A percentile compares a stretch with the other conserved stretches of the same genome.
Evolutionary conservation across 768 basidiomycete species (phyloP).

Genomic region (Suillus bovinus): DNA sequence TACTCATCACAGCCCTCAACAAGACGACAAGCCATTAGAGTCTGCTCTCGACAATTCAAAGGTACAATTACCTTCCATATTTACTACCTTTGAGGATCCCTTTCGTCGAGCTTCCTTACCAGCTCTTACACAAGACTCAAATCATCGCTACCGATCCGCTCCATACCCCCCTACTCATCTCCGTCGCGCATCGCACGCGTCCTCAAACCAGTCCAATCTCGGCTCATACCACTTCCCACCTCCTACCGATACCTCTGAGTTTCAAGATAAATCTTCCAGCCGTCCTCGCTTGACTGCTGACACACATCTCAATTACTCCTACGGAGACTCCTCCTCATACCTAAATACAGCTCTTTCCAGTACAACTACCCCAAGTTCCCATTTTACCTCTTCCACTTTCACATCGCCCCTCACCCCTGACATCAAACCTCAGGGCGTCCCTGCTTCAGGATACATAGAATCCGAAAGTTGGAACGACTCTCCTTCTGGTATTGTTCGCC

Average conservation of each 20-base stretch:
- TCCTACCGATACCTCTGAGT: conserved; percentile 39
- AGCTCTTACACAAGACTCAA: conserved; percentile 42
- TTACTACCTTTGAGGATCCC: conserved; percentile 65
- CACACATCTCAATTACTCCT: conserved; percentile 43
- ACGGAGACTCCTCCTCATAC: conserved; percentile 47
- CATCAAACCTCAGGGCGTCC: conserved; percentile 44
- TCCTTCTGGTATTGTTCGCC: conserved; percentile 61
- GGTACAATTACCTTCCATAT: conserved; percentile 76
- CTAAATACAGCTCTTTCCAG: conserved; percentile 51
- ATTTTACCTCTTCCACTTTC: conserved; percentile 49
- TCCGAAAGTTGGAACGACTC: conserved; percentile 57
- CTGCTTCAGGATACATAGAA: conserved; percentile 46
- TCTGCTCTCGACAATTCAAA: conserved; percentile 46
- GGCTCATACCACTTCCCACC: conserved; percentile 60
- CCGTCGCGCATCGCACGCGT: conserved; percentile 47
- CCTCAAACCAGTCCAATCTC: conserved; percentile 39
- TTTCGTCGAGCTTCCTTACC: conserved; percentile 64
- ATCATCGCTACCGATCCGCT: conserved; percentile 50
- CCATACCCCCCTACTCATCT: conserved; percentile 54
- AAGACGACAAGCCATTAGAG: conserved; percentile 44
- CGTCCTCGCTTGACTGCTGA: conserved; percentile 54
- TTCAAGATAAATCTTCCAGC: conserved; percentile 31
- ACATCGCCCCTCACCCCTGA: conserved; percentile 49
- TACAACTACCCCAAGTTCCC: conserved; percentile 51
- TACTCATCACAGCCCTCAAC: conserved; percentile 15